A percentile compares a stretch with the other conserved stretches of the same genome.
Conservation (phyloP, 768 basidiomycete genomes). For the Pleurotus pulmonarius region DNA sequence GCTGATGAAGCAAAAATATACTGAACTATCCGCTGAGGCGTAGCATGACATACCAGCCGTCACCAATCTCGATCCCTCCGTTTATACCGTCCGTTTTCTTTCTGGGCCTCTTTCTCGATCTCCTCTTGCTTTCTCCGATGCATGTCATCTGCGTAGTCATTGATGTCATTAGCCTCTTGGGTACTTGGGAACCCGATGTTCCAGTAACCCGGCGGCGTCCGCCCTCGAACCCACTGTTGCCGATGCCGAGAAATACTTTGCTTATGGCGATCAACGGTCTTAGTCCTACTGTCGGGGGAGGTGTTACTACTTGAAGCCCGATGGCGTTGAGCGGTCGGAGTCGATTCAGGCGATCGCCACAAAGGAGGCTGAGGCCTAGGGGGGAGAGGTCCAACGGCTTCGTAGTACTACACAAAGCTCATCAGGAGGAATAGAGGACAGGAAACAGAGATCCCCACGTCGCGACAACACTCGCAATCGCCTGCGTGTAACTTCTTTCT, state of each 20-base stretch:
- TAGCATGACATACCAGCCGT: not conserved
- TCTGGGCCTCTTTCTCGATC: constrained; percentile 59
- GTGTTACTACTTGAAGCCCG: not conserved
- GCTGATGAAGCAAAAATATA: not conserved
- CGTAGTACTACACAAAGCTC: constrained; percentile 62
- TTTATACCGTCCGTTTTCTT: constrained; percentile 36
- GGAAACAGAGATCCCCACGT: constrained; percentile 35
- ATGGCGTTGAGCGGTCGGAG: constrained; percentile 24
- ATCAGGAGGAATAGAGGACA: not conserved
- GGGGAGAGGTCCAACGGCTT: constrained; percentile 71
- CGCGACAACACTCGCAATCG: constrained; percentile 81
- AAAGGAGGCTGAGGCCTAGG: constrained; percentile 59
- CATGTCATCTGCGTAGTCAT: constrained; percentile 69
- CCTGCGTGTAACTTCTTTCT: constrained; percentile 66
- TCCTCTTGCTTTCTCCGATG: constrained; percentile 57
- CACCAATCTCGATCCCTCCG: constrained; percentile 12
- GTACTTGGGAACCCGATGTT: constrained; percentile 87
- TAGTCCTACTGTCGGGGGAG: constrained; percentile 13
- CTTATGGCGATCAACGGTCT: constrained; percentile 50
- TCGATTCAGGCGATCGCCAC: constrained; percentile 64
- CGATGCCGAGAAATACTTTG: constrained; percentile 71
- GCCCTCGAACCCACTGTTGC: constrained; percentile 63
- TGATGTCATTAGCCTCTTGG: constrained; percentile 76
- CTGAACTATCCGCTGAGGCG: not conserved
- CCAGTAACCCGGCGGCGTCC: constrained; percentile 88